Percentiles rank a stretch among this genome's conserved stretches.
Evolutionary conservation across 176 grass and related monocot genomes (phyloP).

Genomic region (Bonia amplexicaulis): DNA sequence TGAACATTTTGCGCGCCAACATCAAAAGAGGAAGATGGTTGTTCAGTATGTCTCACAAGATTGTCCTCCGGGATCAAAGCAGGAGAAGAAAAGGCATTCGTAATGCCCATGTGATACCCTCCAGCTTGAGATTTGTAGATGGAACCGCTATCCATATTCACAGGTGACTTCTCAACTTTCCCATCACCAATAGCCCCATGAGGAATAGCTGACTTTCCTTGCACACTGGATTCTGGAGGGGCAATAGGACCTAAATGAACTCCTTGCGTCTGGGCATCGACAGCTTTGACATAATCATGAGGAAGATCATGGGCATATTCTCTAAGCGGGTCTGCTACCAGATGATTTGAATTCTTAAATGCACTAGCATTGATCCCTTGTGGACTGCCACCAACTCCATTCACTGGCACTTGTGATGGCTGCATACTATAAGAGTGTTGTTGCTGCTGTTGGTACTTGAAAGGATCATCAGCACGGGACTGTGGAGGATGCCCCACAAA

Average conservation of each 20-base stretch:
- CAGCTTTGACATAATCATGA: constrained; percentile 44
- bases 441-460: constrained; percentile 47
- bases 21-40: constrained; percentile 24
- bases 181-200: constrained; percentile 14
- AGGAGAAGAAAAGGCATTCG: constrained; percentile 36
- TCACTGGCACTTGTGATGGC: constrained; percentile 26
- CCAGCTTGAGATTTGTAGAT: constrained; percentile 54
- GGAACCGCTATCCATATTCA: constrained; percentile 24
- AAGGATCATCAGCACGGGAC: constrained; percentile 32
- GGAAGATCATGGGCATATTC: constrained; percentile 48
- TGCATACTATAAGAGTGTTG: constrained; percentile 46
- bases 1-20: constrained; percentile 26
- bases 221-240: constrained; percentile 49
- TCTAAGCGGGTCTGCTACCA: constrained; percentile 34
- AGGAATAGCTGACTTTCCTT: constrained; percentile 32
- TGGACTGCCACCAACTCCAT: constrained; percentile 10
- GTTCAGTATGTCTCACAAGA: constrained; percentile 39
- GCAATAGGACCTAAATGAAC: constrained; percentile 54
- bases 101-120: constrained; percentile 49
- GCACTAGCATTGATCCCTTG: constrained; percentile 23
- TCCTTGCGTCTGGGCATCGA: constrained; percentile 56
- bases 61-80: constrained; percentile 43
- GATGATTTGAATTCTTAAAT: constrained; percentile 50
- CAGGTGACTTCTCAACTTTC: constrained; percentile 39
- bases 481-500: constrained; percentile 42